Base-by-base conservation (phyloP, 306 rosid species). In the Medicago truncatula region DNA sequence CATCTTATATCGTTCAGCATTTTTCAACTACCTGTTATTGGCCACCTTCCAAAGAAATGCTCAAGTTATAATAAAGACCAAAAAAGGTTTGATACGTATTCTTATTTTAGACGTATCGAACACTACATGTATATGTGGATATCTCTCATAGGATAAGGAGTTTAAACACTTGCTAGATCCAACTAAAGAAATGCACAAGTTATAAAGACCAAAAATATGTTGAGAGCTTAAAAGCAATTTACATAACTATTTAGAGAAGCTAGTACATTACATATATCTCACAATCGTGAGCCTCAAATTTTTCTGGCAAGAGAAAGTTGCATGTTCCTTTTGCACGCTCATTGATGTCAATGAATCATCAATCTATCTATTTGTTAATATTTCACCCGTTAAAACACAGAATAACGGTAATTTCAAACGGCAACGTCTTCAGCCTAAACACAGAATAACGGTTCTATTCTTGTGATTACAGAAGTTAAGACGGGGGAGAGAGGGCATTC, bases 321-420 rank as follows among this genome's bases (percentile, higher is more conserved):
- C 21, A 16, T 13, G 41, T 78, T 50, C 67, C 72, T 41, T 71
- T 62, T 61, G 56, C 69, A 69, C 4, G 62, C 49, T 16, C 23
- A 70, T 49, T 78, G 77, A 60, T 50, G 73, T 63, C 78, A 72
- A 72, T 64, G 72, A 79, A 79, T 31, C 67, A 34, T 15, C 62
- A 46, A 65, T 72, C 58, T 50, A 20, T 38, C 21, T 71, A 41
- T 41, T 59, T 50, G 72, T 71, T 49, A 80, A 74, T 44, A 18
- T 56, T 70, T 78, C 71, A 39, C 54, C 31, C 21, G 61, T 70
- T 62, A 70, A 53, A 59, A 41, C 62, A 10, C 31, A 59, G 21
- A 5, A 50, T 47, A 58, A 40, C 43, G 18, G 47, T 14, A 65
- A 54, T 70, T 39, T 59, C 82, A 67, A 71, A 66, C 60, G 62